Conservation (phyloP, 75 land plant genomes). For the Azolla pinnata region DNA sequence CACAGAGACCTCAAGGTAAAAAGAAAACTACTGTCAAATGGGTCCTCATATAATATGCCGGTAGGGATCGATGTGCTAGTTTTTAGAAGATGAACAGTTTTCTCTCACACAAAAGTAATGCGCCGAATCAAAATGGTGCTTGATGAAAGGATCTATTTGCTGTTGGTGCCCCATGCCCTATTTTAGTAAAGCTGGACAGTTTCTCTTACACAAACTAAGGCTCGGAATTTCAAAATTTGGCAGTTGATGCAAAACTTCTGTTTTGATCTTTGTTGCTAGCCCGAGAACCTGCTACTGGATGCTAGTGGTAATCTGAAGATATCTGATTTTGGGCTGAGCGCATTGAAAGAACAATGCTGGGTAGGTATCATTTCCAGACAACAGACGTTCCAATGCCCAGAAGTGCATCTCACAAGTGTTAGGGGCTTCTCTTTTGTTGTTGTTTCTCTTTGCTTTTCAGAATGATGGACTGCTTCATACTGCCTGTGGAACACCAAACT, state of each 20-base stretch:
- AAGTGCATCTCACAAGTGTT: neutral
- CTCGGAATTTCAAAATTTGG: neutral
- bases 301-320: constrained; percentile 13
- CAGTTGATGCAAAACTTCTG: neutral
- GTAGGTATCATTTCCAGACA: neutral
- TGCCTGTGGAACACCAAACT: constrained; percentile 40
- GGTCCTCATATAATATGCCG: neutral
- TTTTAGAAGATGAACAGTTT: neutral
- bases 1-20: constrained; percentile 12
- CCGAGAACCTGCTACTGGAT: constrained; percentile 10
- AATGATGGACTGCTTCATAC: constrained; percentile 38
- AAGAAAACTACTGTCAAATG: neutral
- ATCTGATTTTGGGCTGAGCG: constrained; percentile 15
- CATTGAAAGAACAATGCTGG: constrained; percentile 8
- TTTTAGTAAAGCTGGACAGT: neutral
- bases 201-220: neutral
- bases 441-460: constrained; percentile 10
- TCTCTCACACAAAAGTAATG: neutral
- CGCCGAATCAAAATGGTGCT: neutral
- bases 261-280: neutral
- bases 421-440: neutral
- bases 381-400: neutral
- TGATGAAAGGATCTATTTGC: neutral
- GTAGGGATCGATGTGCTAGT: neutral
- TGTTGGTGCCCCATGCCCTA: neutral